A percentile compares a stretch with the other conserved stretches of the same genome.
Evolutionary conservation across 2,329 filamentous ascomycete species (phyloP).

Genomic region (Pseudonectria buxi): DNA sequence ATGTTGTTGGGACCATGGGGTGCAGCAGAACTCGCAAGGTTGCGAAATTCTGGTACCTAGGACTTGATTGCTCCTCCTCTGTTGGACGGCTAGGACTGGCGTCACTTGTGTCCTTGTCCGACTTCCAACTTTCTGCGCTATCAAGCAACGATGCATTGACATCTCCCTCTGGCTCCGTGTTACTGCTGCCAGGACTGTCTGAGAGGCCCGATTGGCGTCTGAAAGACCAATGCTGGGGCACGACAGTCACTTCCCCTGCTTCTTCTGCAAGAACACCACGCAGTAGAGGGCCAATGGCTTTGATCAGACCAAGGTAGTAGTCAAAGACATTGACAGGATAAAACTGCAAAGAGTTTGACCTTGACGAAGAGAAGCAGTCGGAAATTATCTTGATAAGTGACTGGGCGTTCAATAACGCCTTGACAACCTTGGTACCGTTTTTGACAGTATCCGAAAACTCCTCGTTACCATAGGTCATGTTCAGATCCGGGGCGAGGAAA

Average conservation of each 20-base stretch:
- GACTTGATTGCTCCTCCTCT: conserved; percentile 35
- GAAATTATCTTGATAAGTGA: conserved; percentile 69
- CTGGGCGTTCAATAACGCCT: conserved; percentile 70
- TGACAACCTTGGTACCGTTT: conserved; percentile 69
- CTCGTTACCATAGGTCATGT: conserved; percentile 25
- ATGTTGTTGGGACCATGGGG: conserved; percentile 71
- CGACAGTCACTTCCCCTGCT: conserved; percentile 63
- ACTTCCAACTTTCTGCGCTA: conserved; percentile 20
- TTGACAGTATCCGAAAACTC: conserved; percentile 36
- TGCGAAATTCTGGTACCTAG: conserved; percentile 65
- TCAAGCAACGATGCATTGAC: conserved; percentile 24
- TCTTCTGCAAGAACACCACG: conserved; percentile 81
- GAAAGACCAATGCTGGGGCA: conserved; percentile 61
- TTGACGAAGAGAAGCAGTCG: conserved; percentile 64
- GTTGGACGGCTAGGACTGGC: conserved; percentile 26
- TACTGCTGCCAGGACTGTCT: conserved; percentile 13
- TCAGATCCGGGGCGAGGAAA: conserved; percentile 46
- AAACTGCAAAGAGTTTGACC: conserved; percentile 60
- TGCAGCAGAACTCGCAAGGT: conserved; percentile 70
- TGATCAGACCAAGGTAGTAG: conserved; percentile 68
- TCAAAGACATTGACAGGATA: conserved; percentile 77
- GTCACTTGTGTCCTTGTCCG: conserved; percentile 15
- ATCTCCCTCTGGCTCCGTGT: conserved; percentile 21
- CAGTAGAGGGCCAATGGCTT: conserved; percentile 69
- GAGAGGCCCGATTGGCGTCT: conserved; percentile 24